Evolutionary conservation across 2,329 filamentous ascomycete species (phyloP).

Genomic region (Emmonsiellopsis sp.): DNA sequence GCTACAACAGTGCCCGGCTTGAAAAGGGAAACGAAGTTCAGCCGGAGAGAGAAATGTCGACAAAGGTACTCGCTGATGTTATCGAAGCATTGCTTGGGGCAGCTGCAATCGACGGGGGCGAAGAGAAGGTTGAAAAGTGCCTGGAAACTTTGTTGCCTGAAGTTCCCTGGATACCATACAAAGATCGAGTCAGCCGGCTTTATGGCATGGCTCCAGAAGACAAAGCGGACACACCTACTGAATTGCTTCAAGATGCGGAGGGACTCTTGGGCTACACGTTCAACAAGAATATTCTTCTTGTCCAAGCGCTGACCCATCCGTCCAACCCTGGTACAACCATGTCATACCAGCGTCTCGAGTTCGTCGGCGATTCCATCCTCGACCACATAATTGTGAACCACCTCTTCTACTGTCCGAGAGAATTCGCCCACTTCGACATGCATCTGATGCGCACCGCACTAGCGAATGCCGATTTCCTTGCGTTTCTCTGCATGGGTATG

Average conservation of each 20-base stretch:
- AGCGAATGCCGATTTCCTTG: constrained; percentile 72
- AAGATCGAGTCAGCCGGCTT: constrained; percentile 34
- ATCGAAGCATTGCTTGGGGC: constrained; percentile 78
- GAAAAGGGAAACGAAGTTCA: constrained; percentile 10
- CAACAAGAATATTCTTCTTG: constrained; percentile 54
- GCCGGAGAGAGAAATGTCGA: constrained; percentile 44
- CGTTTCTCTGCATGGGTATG: constrained; percentile 59
- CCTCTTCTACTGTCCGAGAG: constrained; percentile 43
- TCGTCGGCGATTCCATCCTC: constrained; percentile 75
- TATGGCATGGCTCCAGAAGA: constrained; percentile 31
- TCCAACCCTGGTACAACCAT: constrained; percentile 41
- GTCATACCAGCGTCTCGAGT: constrained; percentile 70
- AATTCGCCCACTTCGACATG: constrained; percentile 53
- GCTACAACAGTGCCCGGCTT: constrained; percentile 44
- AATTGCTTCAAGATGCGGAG: constrained; percentile 43
- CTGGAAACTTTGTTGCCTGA: constrained; percentile 58
- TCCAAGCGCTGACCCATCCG: constrained; percentile 73
- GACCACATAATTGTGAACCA: constrained; percentile 62
- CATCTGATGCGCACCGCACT: constrained; percentile 65
- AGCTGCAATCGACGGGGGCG: constrained; percentile 59
- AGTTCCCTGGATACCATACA: constrained; percentile 43
- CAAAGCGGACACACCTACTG: constrained; percentile 32
- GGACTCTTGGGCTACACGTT: constrained; percentile 63
- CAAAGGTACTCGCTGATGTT: constrained; percentile 78
- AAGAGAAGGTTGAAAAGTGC: constrained; percentile 53